Base-by-base conservation (phyloP, 495 filamentous ascomycete species). In the Penicillium longicatenatum region DNA sequence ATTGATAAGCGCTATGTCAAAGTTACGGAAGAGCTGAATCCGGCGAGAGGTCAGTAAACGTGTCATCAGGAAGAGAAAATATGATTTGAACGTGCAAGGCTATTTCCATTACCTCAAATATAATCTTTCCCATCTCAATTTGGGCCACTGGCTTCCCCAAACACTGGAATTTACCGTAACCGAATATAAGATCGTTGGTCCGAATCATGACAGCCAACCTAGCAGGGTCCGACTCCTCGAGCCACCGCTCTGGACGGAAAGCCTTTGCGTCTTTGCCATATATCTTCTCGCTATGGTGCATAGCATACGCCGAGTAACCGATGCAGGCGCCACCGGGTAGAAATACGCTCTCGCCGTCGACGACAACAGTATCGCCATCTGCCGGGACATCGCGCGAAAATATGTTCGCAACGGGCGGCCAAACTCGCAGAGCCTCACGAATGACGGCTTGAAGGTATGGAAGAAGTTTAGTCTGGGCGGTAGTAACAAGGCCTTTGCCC, bases 211-310 rank as follows among this genome's bases (percentile, higher is more conserved):
- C 64, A 58, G 66, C 71, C 11, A 77, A 69, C 46, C 63, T 59
- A 55, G 75, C 75, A 48, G 21, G 56, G 6, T 82, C 75, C 26
- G 75, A 70, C 55, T 81, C 79, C 55, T 81, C 79, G n/a, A 90
- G 58, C 87, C 88, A 91, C 20, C 88, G 63, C 70, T 88, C 86
- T 0, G 88, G 87, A 16, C 81, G 68, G 59, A 79, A 91, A 8
- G 70, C 70, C 1, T 85, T 76, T 16, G 85, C 82, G 56, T 90
- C 87, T 19, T 76, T 61, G 4, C 86, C 86, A 67, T 85, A 91
- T 2, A 82, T 60, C 60, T 67, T 67, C 59, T 72, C 75, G 43
- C 82, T 76, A 0, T 78, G 74, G 56, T 83, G 81, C 57, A 85
- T 61, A 33, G 79, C 81, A 68, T 77, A 84, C 6, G 70, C 64